Conservation (phyloP, 495 filamentous ascomycete species). For the Talaromyces liani region DNA sequence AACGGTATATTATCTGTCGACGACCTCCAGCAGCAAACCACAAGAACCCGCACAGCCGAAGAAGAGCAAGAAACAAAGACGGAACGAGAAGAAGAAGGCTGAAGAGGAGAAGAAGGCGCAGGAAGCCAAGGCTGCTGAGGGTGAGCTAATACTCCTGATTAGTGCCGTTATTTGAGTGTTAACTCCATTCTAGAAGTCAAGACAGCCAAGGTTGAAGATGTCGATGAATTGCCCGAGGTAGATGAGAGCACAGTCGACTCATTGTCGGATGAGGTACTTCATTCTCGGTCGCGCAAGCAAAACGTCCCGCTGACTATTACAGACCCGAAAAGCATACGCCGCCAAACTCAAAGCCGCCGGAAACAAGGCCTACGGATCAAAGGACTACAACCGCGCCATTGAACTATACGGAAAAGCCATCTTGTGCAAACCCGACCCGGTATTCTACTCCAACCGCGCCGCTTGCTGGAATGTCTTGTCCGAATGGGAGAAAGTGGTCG, state of each 20-base stretch:
- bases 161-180: background rate
- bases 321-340: conserved; percentile 69
- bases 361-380: conserved; percentile 91
- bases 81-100: conserved; percentile 56
- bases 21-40: conserved; percentile 27
- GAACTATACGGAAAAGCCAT: conserved; percentile 92
- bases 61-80: conserved; percentile 58
- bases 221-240: conserved; percentile 79
- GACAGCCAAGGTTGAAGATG: conserved; percentile 52
- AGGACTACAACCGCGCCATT: conserved; percentile 87
- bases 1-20: conserved; percentile 85
- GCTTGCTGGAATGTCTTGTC: conserved; percentile 92
- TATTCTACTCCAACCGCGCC: conserved; percentile 97
- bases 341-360: conserved; percentile 88
- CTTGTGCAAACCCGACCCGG: conserved; percentile 91
- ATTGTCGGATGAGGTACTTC: conserved; percentile 58
- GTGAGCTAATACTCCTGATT: background rate
- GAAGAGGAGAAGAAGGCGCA: conserved; percentile 60
- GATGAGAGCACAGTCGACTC: conserved; percentile 65
- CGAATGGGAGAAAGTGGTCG: conserved; percentile 93
- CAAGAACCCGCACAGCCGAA: conserved; percentile 29
- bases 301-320: conserved; percentile 13
- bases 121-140: conserved; percentile 14
- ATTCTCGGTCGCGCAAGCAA: conserved; percentile 3
- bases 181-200: conserved; percentile 26